A percentile compares a stretch with the other conserved stretches of the same genome.
phyloP scores from a whole-genome alignment of 2,329 filamentous ascomycete species.

The Metarhizium album region DNA sequence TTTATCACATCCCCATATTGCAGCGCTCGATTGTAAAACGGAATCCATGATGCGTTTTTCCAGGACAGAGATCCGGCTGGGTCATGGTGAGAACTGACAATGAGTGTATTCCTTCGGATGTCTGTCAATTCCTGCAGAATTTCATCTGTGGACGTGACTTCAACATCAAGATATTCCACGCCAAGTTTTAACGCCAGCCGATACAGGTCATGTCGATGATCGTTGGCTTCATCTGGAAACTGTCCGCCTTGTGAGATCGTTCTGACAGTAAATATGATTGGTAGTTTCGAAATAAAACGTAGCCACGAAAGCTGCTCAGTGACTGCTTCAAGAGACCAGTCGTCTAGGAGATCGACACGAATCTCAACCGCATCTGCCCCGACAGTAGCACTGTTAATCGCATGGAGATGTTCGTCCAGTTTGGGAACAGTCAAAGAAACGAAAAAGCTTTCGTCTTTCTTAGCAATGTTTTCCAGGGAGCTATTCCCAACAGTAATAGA shows the following conservation, averaged over 20 bases:
- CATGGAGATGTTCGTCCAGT: conserved; percentile 49
- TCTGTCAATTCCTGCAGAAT: conserved; percentile 59
- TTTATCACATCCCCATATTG: conserved; percentile 92
- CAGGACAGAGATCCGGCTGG: conserved; percentile 69
- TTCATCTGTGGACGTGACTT: conserved; percentile 75
- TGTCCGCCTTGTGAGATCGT: conserved; percentile 77
- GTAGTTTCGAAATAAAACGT: conserved; percentile 59
- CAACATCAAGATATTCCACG: conserved; percentile 86
- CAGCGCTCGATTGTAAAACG: conserved; percentile 79
- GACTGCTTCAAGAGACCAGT: conserved; percentile 67
- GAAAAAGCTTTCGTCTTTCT: conserved; percentile 74
- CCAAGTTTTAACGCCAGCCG: conserved; percentile 69
- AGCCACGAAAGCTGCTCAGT: conserved; percentile 72
- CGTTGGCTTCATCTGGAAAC: conserved; percentile 67
- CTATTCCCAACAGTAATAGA: conserved; percentile 28
- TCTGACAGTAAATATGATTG: conserved; percentile 86
- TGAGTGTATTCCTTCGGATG: conserved; percentile 59
- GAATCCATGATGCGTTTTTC: conserved; percentile 86
- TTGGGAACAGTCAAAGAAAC: conserved; percentile 80
- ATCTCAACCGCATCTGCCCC: conserved; percentile 91
- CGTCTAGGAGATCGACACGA: conserved; percentile 78
- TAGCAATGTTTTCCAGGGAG: conserved; percentile 32
- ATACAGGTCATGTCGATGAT: conserved; percentile 67
- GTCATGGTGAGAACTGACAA: conserved; percentile 96
- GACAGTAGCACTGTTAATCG: conserved; percentile 63